Evolutionary conservation across 257 asterid genomes (phyloP).

Genomic region (Gynochthodes officinalis): DNA sequence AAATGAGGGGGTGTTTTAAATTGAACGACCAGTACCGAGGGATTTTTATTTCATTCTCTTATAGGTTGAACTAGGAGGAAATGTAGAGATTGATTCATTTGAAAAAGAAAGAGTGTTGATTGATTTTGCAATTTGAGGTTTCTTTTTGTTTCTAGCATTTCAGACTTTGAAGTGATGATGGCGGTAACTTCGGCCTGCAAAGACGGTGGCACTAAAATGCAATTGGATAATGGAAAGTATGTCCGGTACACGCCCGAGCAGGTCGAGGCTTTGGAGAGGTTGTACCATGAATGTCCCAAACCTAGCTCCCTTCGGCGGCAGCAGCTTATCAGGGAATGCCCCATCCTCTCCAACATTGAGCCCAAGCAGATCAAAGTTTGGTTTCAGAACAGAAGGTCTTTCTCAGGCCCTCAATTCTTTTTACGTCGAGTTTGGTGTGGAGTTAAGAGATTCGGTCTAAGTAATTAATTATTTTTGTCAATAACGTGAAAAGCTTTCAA

Average conservation of each 20-base stretch:
- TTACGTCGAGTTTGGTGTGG: neutral
- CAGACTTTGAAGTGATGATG: conserved; percentile 62
- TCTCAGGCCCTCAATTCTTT: neutral
- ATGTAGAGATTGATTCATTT: neutral
- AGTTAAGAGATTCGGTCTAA: neutral
- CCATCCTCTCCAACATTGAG: conserved; percentile 85
- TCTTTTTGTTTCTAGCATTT: neutral
- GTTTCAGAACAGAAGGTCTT: conserved; percentile 95
- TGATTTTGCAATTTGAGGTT: conserved; percentile 15
- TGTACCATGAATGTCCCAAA: conserved; percentile 92
- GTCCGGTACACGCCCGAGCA: conserved; percentile 99
- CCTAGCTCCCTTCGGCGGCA: conserved; percentile 95
- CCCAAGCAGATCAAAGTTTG: conserved; percentile 99
- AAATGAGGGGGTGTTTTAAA: neutral
- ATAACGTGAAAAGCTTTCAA: neutral
- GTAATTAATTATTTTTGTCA: neutral
- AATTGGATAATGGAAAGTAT: conserved; percentile 79
- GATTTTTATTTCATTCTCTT: neutral
- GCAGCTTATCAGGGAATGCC: conserved; percentile 88
- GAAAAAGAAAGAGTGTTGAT: neutral
- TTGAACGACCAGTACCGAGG: neutral
- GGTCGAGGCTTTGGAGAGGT: conserved; percentile 91
- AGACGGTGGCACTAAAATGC: conserved; percentile 56
- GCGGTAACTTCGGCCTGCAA: conserved; percentile 78
- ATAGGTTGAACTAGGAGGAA: neutral